These are phyloP conservation scores for Lignosus rhinocerotis DNA, from an alignment of 1,284 basidiomycete species.

Conservation along the genomic window DNA sequence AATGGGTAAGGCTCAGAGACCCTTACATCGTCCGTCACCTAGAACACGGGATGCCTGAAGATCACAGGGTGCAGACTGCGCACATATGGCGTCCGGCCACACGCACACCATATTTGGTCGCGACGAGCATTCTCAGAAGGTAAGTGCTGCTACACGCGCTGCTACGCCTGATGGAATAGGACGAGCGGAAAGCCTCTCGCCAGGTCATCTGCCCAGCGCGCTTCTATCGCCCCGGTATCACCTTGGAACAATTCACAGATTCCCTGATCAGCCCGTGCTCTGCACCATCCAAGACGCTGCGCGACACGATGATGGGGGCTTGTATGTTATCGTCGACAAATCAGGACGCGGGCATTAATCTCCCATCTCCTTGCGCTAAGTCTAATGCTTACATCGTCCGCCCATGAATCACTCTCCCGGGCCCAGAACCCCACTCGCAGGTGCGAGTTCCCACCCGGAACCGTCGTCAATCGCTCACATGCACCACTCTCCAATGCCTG, in stretches of 20 bases:
- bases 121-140: constrained; percentile 21
- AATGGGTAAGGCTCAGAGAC: constrained; percentile 10
- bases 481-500: constrained; percentile 12
- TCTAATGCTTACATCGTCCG: constrained; percentile 12
- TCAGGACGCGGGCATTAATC: constrained; percentile 3
- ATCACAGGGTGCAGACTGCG: constrained; percentile 13
- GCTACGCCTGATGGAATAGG: constrained; percentile 17
- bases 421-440: constrained; percentile 10
- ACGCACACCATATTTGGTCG: constrained; percentile 10
- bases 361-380: constrained; percentile 14
- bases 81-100: constrained; percentile 17
- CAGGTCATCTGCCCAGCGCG: constrained; percentile 6
- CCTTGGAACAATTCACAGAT: constrained; percentile 14
- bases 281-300: constrained; percentile 6
- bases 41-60: constrained; percentile 17
- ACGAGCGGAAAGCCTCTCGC: constrained; percentile 6
- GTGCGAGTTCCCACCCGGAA: constrained; percentile 14
- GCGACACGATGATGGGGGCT: neutral
- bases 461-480: constrained; percentile 15
- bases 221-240: constrained; percentile 25
- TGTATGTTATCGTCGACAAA: constrained; percentile 18
- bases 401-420: neutral
- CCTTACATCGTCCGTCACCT: constrained; percentile 10
- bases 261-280: constrained; percentile 11
- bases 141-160: constrained; percentile 15